Base-by-base conservation (phyloP, 495 filamentous ascomycete genomes). In the Chlorociboria aeruginascens region DNA sequence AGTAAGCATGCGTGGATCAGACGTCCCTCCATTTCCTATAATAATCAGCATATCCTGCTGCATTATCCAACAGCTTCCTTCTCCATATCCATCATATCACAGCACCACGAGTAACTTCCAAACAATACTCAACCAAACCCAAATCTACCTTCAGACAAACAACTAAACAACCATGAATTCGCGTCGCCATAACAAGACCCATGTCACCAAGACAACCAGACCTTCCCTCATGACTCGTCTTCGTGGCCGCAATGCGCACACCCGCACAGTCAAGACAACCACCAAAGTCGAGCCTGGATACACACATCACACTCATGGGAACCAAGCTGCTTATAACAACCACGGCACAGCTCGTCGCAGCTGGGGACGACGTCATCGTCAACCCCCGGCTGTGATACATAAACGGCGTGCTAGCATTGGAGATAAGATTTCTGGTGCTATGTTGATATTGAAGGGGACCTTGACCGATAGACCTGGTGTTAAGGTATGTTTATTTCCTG, bases 391-490 rank as follows among this genome's bases (percentile, higher is more conserved):
- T 17, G 76, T 77, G 46, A 78, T 78, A 46, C 79, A 80, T 16
- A 60, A 69, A 45, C 73, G 81, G 50, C 71, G 73, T 32, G 61
- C 71, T 0, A 70, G 66, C 30, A 63, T 85, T 31, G 78, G 81
- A 16, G 82, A 85, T 61, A 86, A 85, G 61, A 66, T 87, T 54
- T 76, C 70, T 3, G 83, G 83, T 6, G 82, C 81, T 0, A 63
- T 87, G 58, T 57, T 84, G 65, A 80, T 68, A 64, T 54, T 87
- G 43, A 78, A 75, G 60, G 82, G 83, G 3, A 70, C 66, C 14
- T 57, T 85, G 40, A 85, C 78, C 0, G 52, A 69, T 14, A 66
- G 79, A 8, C 77, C 82, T 1, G 82, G 76, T 6, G 57, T 78
- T 44, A 85, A 36, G 81, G 85, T 63, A 85, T 79, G 62, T 64